Base-by-base conservation (phyloP, 2,329 filamentous ascomycete species). In the Ophiostoma ulmi region DNA sequence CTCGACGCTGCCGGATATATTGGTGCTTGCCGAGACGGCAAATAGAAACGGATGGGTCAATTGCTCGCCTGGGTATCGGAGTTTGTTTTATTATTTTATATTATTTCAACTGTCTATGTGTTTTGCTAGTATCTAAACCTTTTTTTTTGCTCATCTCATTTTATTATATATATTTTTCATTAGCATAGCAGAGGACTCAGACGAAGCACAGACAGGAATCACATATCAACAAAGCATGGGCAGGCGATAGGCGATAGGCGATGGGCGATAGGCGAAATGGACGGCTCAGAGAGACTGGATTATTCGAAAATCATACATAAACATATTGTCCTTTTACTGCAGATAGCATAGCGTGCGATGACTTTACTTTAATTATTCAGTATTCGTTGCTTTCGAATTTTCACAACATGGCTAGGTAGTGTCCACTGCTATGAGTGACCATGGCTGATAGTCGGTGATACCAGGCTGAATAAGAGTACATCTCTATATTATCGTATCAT, bases 221-320 rank as follows among this genome's bases (percentile, higher is more conserved):
- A 13, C n/a, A 63, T 8, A 63, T 31, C 22, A 63, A 35, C 58
- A 36, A 63, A 63, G 58, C 58, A 63, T 63, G 58, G 58, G 13
- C 58, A 35, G 58, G 58, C 58, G 52, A 63, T 35, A 63, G 58
- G 58, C 58, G 58, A 36, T 11, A 41, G 39, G 44, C 44, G 44
- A 26, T 26, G 20, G 58, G 58, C 58, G 52, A 63, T 20, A 63
- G 58, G 58, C 58, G 58, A 36, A 63, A 22, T 11, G 52, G 52
- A 4, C 52, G 52, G 52, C n/a, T 22, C n/a, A 26, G 52, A 58
- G n/a, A 35, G 22, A 63, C 26, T 31, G 13, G 26, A 55, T 17
- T 26, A 63, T 7, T 63, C 4, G 26, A 52, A 35, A 35, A 63
- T 26, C 10, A 58, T 48, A 48, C 17, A 7, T 10, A 58, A 5